A percentile compares a stretch with the other conserved stretches of the same genome.
Evolutionary conservation across 2,329 filamentous ascomycete species (phyloP).

Genomic region (Alternaria rosae): DNA sequence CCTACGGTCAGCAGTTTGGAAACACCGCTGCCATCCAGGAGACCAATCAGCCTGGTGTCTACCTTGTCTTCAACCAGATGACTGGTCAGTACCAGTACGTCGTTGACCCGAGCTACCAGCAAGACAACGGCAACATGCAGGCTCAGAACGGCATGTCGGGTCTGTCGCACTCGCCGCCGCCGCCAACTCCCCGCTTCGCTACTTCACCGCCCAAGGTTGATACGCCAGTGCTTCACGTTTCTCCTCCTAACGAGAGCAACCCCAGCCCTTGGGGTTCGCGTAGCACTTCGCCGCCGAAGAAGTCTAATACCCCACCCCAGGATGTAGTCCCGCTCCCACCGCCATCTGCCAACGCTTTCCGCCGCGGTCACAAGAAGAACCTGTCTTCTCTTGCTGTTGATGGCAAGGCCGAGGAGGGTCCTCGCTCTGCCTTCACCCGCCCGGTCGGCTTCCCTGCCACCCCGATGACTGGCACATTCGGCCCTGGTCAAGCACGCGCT

Average conservation of each 20-base stretch:
- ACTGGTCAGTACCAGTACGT: constrained; percentile 86
- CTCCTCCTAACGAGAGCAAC: constrained; percentile 72
- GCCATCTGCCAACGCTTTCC: constrained; percentile 89
- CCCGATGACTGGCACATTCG: constrained; percentile 84
- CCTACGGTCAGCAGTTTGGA: constrained; percentile 72
- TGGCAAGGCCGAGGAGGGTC: constrained; percentile 67
- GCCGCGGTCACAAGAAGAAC: constrained; percentile 89
- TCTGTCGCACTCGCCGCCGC: constrained; percentile 58
- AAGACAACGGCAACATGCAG: constrained; percentile 42
- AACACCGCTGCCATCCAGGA: constrained; percentile 71
- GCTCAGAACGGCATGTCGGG: constrained; percentile 33
- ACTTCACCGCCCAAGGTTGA: constrained; percentile 49
- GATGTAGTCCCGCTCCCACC: constrained; percentile 78
- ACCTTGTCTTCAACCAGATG: constrained; percentile 82
- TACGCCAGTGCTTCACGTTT: constrained; percentile 75
- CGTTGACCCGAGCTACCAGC: constrained; percentile 69
- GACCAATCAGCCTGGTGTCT: constrained; percentile 77
- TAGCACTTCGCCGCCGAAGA: constrained; percentile 69
- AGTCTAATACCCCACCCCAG: constrained; percentile 72
- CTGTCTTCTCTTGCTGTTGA: constrained; percentile 71
- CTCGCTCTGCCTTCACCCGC: constrained; percentile 71
- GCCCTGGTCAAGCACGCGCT: constrained; percentile 88
- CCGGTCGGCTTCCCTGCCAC: constrained; percentile 75
- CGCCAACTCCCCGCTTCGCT: constrained; percentile 51
- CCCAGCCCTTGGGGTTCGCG: constrained; percentile 62